Percentiles rank a stretch among this genome's conserved stretches.
phyloP scores from a whole-genome alignment of 805 yeast genomes.

The Candida sphagnicola region DNA sequence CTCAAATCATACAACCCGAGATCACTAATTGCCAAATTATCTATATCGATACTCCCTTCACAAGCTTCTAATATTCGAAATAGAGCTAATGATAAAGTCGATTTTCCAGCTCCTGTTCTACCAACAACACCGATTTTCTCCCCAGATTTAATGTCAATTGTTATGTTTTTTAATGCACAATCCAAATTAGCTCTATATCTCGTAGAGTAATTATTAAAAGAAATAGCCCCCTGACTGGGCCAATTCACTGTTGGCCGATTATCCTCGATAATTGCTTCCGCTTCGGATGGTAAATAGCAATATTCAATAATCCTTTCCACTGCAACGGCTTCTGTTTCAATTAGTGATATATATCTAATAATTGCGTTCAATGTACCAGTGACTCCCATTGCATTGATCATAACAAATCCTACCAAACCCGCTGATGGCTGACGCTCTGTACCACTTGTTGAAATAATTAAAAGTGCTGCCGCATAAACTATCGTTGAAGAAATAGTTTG shows the following conservation, averaged over 20 bases:
- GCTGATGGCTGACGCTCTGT: conserved; percentile 22
- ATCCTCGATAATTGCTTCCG: conserved; percentile 37
- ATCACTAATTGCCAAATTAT: conserved; percentile 58
- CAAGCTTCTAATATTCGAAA: conserved; percentile 82
- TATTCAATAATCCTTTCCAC: conserved; percentile 37
- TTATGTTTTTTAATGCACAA: conserved; percentile 67
- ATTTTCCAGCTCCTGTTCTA: conserved; percentile 95
- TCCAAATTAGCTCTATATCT: conserved; percentile 81
- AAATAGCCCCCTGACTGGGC: conserved; percentile 70
- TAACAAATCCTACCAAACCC: conserved; percentile 34
- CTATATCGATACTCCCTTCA: conserved; percentile 67
- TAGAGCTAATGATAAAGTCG: conserved; percentile 77
- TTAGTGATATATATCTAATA: conserved; percentile 30
- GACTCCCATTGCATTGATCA: conserved; percentile 31
- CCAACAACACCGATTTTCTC: conserved; percentile 97
- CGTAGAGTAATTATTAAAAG: conserved; percentile 72
- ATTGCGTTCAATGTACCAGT: conserved; percentile 28
- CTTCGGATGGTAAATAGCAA: conserved; percentile 38
- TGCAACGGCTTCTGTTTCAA: conserved; percentile 30
- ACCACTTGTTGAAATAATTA: conserved; percentile 23
- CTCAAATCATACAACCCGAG: conserved; percentile 80
- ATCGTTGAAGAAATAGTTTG: conserved; percentile 32
- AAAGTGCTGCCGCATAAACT: conserved; percentile 24
- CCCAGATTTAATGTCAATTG: conserved; percentile 57
- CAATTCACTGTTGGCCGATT: conserved; percentile 45